Evolutionary conservation across 1,139 yeast genomes (phyloP), one percentile per base, ranked within the genome.

Genomic region (Geotrichum fermentans): DNA sequence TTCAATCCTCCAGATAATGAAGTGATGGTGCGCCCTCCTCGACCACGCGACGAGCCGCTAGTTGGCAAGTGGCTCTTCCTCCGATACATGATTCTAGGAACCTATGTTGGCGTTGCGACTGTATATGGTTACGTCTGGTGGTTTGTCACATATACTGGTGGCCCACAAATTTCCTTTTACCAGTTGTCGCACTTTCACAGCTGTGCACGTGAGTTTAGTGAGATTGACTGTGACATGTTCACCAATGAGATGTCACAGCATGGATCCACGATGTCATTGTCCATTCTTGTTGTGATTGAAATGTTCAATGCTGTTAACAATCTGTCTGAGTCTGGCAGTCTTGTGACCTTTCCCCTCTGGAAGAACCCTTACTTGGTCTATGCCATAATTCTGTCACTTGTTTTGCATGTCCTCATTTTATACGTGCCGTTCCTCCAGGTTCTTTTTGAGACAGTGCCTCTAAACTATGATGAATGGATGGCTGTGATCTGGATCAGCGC

Each of bases 61-160:
- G 72, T 70, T 5, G 63, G 66, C 44, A 53, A 60, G 6, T 68
- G 73, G 72, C 57, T 69, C 26, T 60, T 70, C 38, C 59, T 70
- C 53, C 58, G 73, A 52, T 70, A 69, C 51, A 60, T 68, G 56
- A 61, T 70, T 28, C 64, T 70, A 22, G 73, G 73, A 5, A 55
- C 64, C 0, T 70, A 70, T 55, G 73, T 70, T 37, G 73, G 73
- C 24, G 52, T 56, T 36, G 73, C 72, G 3, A 70, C 73, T 11
- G 73, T 70, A n/a, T 66, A 65, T 50, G 73, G 73, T 13, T 70
- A 70, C 50, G 67, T 64, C 13, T 70, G 73, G 73, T 68, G 68
- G 61, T 70, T 68, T 56, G 49, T 69, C 44, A 57, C 53, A 45
- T 65, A 66, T 50, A 45, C 54, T 6, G 55, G 61, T 26, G 73